Evolutionary conservation across 768 basidiomycete species (phyloP).

Genomic region (Lactifluus volemus): DNA sequence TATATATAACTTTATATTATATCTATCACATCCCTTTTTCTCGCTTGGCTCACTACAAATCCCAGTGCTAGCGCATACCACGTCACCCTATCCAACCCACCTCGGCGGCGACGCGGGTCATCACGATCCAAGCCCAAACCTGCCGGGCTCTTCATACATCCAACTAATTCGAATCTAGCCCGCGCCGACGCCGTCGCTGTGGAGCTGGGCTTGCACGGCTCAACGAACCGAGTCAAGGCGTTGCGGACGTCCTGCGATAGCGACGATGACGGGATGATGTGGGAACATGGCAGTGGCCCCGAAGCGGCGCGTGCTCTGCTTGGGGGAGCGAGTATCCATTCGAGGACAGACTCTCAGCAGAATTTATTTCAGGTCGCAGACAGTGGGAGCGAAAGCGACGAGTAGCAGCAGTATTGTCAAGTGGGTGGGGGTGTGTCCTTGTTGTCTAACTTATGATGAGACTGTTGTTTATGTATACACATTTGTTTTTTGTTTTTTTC

Average conservation of each 20-base stretch:
- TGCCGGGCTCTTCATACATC: slow-evolving; percentile 50
- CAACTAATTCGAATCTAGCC: slow-evolving; percentile 51
- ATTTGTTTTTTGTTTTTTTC: neutral
- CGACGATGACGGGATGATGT: slow-evolving; percentile 23
- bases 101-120: slow-evolving; percentile 19
- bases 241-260: slow-evolving; percentile 30
- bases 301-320: slow-evolving; percentile 42
- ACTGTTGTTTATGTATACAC: neutral
- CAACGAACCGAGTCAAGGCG: slow-evolving; percentile 40
- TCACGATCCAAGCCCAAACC: slow-evolving; percentile 40
- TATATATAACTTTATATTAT: neutral
- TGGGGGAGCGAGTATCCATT: slow-evolving; percentile 8
- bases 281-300: slow-evolving; percentile 45
- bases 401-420: too few relatives aligned
- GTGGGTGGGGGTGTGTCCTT: neutral
- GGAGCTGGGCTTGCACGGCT: slow-evolving; percentile 42
- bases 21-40: too few relatives aligned
- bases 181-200: slow-evolving; percentile 56
- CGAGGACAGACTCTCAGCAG: slow-evolving; percentile 11
- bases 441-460: neutral
- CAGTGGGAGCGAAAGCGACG: slow-evolving; percentile 15
- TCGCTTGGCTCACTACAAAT: neutral
- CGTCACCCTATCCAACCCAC: neutral
- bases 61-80: neutral
- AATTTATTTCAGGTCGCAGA: slow-evolving; percentile 15